phyloP scores from a whole-genome alignment of 768 basidiomycete species.

The Cyathus striatus region DNA sequence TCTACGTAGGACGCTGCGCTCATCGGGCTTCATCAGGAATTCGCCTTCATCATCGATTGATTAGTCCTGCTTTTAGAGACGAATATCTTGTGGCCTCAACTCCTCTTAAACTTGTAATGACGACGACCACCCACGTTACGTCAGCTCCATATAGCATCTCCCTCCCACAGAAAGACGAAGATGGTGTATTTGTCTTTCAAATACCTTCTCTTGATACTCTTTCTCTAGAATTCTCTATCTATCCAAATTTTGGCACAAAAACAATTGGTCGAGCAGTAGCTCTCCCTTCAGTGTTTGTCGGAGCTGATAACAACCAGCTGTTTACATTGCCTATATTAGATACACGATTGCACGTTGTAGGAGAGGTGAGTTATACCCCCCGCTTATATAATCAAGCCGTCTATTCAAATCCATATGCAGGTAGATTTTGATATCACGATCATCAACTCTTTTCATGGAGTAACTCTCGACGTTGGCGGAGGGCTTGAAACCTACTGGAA shows the following conservation, averaged over 20 bases:
- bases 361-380: slow-evolving; percentile 58
- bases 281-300: slow-evolving; percentile 65
- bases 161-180: slow-evolving; percentile 69
- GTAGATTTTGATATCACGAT: slow-evolving; percentile 86
- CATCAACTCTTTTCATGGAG: slow-evolving; percentile 85
- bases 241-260: slow-evolving; percentile 96
- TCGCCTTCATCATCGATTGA: slow-evolving; percentile 69
- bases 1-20: slow-evolving; percentile 73
- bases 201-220: slow-evolving; percentile 67
- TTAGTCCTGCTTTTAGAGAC: slow-evolving; percentile 62
- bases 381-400: slow-evolving; percentile 3
- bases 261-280: slow-evolving; percentile 92
- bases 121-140: slow-evolving; percentile 76
- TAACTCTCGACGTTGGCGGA: slow-evolving; percentile 91
- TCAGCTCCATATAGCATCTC: slow-evolving; percentile 89
- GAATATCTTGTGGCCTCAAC: slow-evolving; percentile 68
- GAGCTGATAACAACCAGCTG: slow-evolving; percentile 46
- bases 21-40: slow-evolving; percentile 39
- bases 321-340: slow-evolving; percentile 82
- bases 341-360: slow-evolving; percentile 88
- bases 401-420: slow-evolving; percentile 29
- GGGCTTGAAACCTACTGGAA: slow-evolving; percentile 99
- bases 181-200: slow-evolving; percentile 83
- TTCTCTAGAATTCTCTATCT: slow-evolving; percentile 87
- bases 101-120: slow-evolving; percentile 93